Evolutionary conservation across 163 green algal genomes (phyloP).

Genomic region (Coccomyxa subellipsoidea): DNA sequence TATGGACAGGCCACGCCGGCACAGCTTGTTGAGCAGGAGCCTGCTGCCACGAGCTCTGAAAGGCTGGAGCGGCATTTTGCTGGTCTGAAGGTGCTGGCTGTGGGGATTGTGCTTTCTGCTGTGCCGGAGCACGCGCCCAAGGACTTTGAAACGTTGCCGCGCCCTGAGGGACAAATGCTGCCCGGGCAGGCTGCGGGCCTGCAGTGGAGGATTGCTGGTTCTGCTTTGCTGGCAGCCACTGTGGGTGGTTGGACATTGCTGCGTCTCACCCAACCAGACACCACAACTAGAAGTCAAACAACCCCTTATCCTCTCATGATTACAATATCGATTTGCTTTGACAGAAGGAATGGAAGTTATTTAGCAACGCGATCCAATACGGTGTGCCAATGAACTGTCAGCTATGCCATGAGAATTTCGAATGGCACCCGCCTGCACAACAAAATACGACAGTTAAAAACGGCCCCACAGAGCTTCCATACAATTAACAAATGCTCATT

Average conservation of each 20-base stretch:
- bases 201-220: neutral
- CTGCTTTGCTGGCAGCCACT: neutral
- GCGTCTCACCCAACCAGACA: neutral
- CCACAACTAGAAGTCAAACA: too few species aligned
- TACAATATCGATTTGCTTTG: too few species aligned
- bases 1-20: neutral
- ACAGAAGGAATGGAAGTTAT: too few species aligned
- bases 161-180: neutral
- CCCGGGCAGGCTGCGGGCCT: neutral
- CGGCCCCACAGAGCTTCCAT: too few species aligned
- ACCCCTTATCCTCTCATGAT: too few species aligned
- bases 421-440: too few species aligned
- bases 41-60: neutral
- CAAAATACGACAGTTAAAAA: too few species aligned
- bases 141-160: neutral
- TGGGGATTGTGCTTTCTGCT: neutral
- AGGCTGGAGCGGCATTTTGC: neutral
- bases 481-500: too few species aligned
- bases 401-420: too few species aligned
- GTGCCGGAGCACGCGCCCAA: neutral
- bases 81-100: neutral
- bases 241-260: neutral
- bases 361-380: too few species aligned
- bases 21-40: neutral
- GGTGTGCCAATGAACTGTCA: too few species aligned